Percentiles rank a stretch among this genome's conserved stretches.
Conservation (phyloP, 495 filamentous ascomycete genomes). For the Pyrenula massariospora region DNA sequence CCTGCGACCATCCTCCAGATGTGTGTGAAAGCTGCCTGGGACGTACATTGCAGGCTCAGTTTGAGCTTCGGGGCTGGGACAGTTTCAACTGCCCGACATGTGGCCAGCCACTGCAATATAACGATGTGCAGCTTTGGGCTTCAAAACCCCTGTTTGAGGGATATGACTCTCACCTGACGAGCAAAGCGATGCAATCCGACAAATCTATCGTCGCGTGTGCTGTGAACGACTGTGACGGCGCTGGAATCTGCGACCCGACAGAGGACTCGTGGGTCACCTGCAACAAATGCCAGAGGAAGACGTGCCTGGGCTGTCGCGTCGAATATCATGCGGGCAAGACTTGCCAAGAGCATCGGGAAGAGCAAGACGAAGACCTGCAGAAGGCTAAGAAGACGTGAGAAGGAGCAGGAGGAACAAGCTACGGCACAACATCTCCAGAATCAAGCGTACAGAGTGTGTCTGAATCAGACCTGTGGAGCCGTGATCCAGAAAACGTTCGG, state of each 20-base stretch:
- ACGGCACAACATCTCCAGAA: not conserved
- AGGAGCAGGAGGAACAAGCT: not conserved
- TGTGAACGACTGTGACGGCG: not conserved
- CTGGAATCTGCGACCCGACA: not conserved
- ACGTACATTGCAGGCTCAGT: not conserved
- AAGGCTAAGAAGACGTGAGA: not conserved
- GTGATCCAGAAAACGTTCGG: not conserved
- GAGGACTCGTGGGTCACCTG: not conserved
- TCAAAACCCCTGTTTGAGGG: not conserved
- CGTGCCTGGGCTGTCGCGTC: not conserved
- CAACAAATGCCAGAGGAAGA: not conserved
- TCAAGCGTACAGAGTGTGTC: not conserved
- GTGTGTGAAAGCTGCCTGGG: not conserved
- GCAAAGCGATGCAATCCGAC: not conserved
- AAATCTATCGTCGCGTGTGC: not conserved
- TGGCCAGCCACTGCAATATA: not conserved
- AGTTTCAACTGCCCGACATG: not conserved
- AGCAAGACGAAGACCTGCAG: not conserved
- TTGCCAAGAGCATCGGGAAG: not conserved
- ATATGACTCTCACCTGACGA: not conserved
- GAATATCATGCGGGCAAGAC: not conserved
- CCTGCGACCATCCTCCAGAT: not conserved
- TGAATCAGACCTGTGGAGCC: not conserved
- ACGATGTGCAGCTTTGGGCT: not conserved
- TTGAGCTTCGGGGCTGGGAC: not conserved